Evolutionary conservation across 2,329 filamentous ascomycete genomes (phyloP).

Genomic region (Talaromyces sp.): DNA sequence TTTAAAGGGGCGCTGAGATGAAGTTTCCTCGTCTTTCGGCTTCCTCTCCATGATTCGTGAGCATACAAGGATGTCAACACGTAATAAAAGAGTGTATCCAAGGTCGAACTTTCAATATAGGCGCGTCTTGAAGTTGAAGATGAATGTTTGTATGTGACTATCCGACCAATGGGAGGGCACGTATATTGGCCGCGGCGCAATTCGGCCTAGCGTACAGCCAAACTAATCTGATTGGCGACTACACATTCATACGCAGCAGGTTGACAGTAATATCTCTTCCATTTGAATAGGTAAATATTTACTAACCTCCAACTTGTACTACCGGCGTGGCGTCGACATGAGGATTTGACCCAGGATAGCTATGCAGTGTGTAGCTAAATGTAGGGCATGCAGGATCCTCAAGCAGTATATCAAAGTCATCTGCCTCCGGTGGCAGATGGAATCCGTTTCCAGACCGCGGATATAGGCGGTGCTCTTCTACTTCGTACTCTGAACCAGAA

Average conservation of each 20-base stretch:
- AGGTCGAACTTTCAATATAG: background rate
- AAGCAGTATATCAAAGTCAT: constrained; percentile 61
- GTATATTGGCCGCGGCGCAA: background rate
- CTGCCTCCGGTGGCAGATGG: constrained; percentile 54
- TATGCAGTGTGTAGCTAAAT: constrained; percentile 51
- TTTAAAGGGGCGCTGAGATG: background rate
- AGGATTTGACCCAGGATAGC: constrained; percentile 22
- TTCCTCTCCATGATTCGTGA: background rate
- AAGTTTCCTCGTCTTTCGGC: background rate
- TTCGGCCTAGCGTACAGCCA: background rate
- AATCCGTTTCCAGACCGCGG: constrained; percentile 62
- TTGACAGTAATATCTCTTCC: background rate
- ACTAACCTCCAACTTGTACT: constrained; percentile 10
- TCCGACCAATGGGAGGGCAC: background rate
- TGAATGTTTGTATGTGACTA: background rate
- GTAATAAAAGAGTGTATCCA: background rate
- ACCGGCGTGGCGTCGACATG: background rate
- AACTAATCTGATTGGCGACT: background rate
- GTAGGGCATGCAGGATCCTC: constrained; percentile 57
- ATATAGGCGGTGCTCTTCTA: constrained; percentile 59
- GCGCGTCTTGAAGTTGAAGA: background rate
- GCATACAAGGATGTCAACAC: background rate
- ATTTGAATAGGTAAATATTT: background rate
- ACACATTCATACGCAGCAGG: background rate
- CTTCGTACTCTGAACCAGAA: constrained; percentile 38